Conservation (phyloP, 371 early-diverging fungal species). For the Gilbertella persicaria region DNA sequence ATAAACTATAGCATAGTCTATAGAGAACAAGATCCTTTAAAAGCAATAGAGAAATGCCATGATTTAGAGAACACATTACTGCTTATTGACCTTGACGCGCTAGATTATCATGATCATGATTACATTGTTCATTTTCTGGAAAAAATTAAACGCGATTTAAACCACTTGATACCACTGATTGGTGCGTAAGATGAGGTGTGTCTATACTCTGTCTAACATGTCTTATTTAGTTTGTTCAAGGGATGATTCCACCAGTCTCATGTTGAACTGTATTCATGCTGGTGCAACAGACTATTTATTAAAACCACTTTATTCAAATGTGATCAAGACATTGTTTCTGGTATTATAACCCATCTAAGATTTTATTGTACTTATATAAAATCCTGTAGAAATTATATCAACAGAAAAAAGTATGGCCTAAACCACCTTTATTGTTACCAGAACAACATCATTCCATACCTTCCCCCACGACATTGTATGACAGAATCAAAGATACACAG, state of each 20-base stretch:
- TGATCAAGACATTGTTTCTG: conserved; percentile 56
- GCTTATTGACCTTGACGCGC: conserved; percentile 29
- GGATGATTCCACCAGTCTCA: conserved; percentile 30
- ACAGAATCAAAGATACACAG: conserved; percentile 8
- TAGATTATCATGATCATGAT: conserved; percentile 4
- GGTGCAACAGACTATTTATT: conserved; percentile 59
- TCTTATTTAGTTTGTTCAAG: conserved; percentile 35
- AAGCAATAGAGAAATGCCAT: conserved; percentile 27
- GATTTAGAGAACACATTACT: conserved; percentile 16
- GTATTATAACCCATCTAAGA: conserved; percentile 27
- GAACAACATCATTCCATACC: background rate
- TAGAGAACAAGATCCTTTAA: conserved; percentile 25
- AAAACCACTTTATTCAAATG: conserved; percentile 53
- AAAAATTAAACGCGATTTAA: conserved; percentile 15
- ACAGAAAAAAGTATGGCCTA: background rate
- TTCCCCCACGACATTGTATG: background rate
- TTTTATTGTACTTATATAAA: conserved; percentile 3
- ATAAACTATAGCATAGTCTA: conserved; percentile 25
- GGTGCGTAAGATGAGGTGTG: conserved; percentile 1
- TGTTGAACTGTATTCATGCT: conserved; percentile 52
- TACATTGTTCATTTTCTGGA: conserved; percentile 2
- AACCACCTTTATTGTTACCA: background rate
- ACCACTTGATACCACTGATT: conserved; percentile 15
- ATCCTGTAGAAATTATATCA: background rate
- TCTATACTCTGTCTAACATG: conserved; percentile 7